Evolutionary conservation across 2,329 filamentous ascomycete genomes (phyloP), one percentile per base, ranked within the genome.

Genomic region (Pyrenochaeta sp.): DNA sequence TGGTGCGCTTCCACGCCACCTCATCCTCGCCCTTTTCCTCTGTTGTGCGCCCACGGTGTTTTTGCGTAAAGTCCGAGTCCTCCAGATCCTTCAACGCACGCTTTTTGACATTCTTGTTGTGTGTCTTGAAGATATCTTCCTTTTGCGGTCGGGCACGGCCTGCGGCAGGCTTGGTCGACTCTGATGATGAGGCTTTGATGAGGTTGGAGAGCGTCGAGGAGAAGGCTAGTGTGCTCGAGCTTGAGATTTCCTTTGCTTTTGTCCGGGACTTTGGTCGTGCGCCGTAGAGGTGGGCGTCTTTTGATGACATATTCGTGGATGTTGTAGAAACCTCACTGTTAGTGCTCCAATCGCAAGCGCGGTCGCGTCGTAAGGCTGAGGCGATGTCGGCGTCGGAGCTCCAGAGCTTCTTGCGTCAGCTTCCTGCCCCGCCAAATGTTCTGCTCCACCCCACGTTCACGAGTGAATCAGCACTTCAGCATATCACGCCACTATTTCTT

Each of bases 181-280:
- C 70, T 24, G 79, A 64, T 25, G 84, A 76, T 34, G 84, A 80
- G 60, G 81, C 61, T 56, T 72, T 73, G 79, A 97, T 92, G 54
- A 97, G 87, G 45, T 89, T 91, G 67, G 91, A 90, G 62, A 98
- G 87, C 65, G 95, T 91, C 10, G 92, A 91, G n/a, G 91, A 88
- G 81, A 99, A 98, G 73, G 92, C 88, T 53, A 97, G 86, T 44
- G 87, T 88, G 19, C 88, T 90, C 19, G 93, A 86, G 19, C 88
- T 87, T 22, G 85, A 83, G 56, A 91, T 86, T 70, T 90, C 88
- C 72, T 88, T 89, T 72, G 85, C 85, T 68, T 80, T 78, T 32
- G 64, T 58, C 54, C 68, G 67, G 74, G 74, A 59, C 77, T 93
- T 94, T 10, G 86, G 81, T 37, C 88, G 86, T 51, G 90, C 85